Percentiles rank a stretch among this genome's conserved stretches.
Conservation (phyloP, 306 rosid genomes). For the Rubus parviflorus region DNA sequence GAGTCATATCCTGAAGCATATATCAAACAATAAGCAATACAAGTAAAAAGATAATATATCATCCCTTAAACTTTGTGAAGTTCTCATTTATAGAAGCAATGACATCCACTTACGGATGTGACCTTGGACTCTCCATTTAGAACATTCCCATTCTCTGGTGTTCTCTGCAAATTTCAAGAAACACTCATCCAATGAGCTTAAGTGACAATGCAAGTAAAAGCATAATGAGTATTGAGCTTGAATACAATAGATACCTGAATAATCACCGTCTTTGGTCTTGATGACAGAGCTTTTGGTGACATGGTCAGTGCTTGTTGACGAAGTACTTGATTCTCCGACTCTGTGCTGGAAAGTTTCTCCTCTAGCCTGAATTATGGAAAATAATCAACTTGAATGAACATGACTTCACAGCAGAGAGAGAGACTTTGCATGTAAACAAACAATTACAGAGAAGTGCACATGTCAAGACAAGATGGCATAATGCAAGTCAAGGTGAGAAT, state of each 20-base stretch:
- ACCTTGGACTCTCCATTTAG: conserved; percentile 72
- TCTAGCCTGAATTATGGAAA: conserved; percentile 65
- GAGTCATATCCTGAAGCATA: conserved; percentile 70
- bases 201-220: background rate
- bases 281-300: conserved; percentile 80
- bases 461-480: conserved; percentile 1
- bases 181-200: conserved; percentile 14
- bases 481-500: background rate
- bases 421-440: background rate
- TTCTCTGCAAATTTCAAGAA: conserved; percentile 73
- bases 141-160: conserved; percentile 84
- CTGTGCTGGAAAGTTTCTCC: conserved; percentile 92
- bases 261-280: conserved; percentile 78
- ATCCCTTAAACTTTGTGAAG: background rate
- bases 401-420: background rate
- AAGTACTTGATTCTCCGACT: conserved; percentile 98
- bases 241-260: conserved; percentile 64
- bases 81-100: conserved; percentile 21
- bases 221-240: background rate
- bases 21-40: conserved; percentile 20
- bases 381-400: conserved; percentile 20
- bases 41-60: conserved; percentile 15
- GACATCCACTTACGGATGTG: conserved; percentile 51
- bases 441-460: conserved; percentile 5
- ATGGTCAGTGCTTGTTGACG: conserved; percentile 98